Percentiles rank a stretch among this genome's conserved stretches.
Evolutionary conservation across 306 rosid genomes (phyloP).

Genomic region (Clitoria ternatea): DNA sequence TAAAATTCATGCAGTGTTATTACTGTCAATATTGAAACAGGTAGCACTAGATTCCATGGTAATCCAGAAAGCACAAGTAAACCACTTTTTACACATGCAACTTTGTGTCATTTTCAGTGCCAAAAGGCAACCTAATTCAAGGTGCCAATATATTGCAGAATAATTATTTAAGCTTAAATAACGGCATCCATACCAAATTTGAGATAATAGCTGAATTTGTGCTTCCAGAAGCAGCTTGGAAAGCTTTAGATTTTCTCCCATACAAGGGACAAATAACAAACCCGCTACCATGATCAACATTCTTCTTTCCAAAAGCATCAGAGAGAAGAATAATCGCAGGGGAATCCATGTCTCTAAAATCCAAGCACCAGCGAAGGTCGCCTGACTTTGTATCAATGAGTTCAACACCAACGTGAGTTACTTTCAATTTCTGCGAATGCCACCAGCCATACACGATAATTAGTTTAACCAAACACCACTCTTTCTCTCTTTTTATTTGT

Average conservation of each 20-base stretch:
- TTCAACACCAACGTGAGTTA: constrained; percentile 83
- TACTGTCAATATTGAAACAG: constrained; percentile 9
- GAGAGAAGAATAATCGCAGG: constrained; percentile 81
- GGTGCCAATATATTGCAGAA: constrained; percentile 8
- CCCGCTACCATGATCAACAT: constrained; percentile 70
- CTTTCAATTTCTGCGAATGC: constrained; percentile 74
- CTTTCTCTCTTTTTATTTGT: no score
- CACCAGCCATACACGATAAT: constrained; percentile 30
- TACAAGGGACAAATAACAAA: constrained; percentile 91
- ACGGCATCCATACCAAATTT: constrained; percentile 60
- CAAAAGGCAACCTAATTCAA: constrained; percentile 21
- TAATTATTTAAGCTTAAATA: background rate
- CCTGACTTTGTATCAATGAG: constrained; percentile 73
- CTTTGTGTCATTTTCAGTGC: constrained; percentile 11
- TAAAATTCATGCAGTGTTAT: constrained; percentile 18
- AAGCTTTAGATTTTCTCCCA: constrained; percentile 94
- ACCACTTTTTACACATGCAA: constrained; percentile 14
- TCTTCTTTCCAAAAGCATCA: constrained; percentile 72
- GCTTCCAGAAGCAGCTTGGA: constrained; percentile 90
- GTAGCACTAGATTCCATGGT: background rate
- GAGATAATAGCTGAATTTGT: constrained; percentile 73
- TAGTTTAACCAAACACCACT: background rate
- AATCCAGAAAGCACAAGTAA: constrained; percentile 1
- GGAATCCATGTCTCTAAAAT: constrained; percentile 94
- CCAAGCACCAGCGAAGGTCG: constrained; percentile 99